These are phyloP conservation scores for Daldinia caldariorum DNA, from an alignment of 495 filamentous ascomycete species.

Conservation along the genomic window DNA sequence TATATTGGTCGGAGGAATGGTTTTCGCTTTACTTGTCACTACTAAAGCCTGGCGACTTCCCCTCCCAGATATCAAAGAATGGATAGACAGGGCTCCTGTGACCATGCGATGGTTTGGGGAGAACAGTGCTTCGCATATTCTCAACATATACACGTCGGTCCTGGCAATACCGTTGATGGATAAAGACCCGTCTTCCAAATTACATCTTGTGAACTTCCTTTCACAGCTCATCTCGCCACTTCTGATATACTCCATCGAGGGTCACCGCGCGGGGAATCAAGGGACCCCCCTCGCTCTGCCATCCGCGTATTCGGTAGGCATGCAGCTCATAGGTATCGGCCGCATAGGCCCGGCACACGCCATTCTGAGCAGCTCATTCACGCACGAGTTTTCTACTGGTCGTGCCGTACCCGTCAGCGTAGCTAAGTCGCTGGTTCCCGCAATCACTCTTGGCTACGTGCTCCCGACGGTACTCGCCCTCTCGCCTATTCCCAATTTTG, in stretches of 20 bases:
- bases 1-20: background rate
- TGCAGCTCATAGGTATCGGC: background rate
- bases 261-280: background rate
- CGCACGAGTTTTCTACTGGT: background rate
- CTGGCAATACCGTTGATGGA: background rate
- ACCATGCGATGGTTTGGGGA: background rate
- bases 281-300: background rate
- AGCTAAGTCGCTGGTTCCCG: background rate
- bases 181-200: background rate
- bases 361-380: background rate
- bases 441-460: background rate
- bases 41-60: background rate
- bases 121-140: background rate
- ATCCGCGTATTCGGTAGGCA: background rate
- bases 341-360: background rate
- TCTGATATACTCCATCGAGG: background rate
- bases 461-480: background rate
- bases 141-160: background rate
- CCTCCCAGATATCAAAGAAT: background rate
- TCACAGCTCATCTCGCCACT: background rate
- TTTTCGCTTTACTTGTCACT: background rate
- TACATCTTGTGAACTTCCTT: background rate
- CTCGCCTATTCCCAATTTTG: background rate
- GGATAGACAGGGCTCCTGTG: background rate
- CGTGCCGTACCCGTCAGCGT: background rate